Conservation (phyloP, 208 protist species). For the Kentomonas sorsogonicus region DNA sequence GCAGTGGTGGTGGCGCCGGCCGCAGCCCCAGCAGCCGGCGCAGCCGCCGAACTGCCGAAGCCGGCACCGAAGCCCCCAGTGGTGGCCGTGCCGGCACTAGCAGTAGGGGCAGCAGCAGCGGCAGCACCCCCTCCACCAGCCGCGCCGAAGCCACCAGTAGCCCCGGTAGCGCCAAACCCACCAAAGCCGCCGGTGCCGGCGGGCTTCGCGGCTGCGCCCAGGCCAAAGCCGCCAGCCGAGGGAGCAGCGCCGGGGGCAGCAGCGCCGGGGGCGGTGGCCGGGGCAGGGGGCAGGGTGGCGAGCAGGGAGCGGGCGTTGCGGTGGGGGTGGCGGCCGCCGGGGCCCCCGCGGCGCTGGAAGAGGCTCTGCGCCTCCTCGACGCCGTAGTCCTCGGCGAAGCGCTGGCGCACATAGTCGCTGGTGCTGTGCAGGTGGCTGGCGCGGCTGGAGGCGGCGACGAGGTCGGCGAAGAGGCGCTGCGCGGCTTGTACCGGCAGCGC, state of each 20-base stretch:
- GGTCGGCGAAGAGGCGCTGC: no score
- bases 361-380: constrained; percentile 61
- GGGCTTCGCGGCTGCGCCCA: not conserved
- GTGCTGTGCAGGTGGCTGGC: constrained; percentile 50
- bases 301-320: no score
- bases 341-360: no score
- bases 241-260: constrained; percentile 1
- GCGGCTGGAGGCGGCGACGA: constrained; percentile 50
- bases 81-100: constrained; percentile 15
- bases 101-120: constrained; percentile 14
- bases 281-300: no score
- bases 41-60: constrained; percentile 10
- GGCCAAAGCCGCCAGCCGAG: not conserved
- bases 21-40: constrained; percentile 10
- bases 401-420: constrained; percentile 37
- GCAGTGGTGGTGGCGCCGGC: constrained; percentile 2
- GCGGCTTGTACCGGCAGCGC: no score
- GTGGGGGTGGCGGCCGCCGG: no score
- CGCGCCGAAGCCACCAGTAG: constrained; percentile 17
- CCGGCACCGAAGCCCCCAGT: not conserved
- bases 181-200: constrained; percentile 9
- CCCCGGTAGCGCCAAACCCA: constrained; percentile 1
- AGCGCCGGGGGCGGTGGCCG: constrained; percentile 3
- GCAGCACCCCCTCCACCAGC: constrained; percentile 4
- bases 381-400: constrained; percentile 66